Evolutionary conservation across 176 grass and related monocot genomes (phyloP).

Genomic region (Zoysia japonica): DNA sequence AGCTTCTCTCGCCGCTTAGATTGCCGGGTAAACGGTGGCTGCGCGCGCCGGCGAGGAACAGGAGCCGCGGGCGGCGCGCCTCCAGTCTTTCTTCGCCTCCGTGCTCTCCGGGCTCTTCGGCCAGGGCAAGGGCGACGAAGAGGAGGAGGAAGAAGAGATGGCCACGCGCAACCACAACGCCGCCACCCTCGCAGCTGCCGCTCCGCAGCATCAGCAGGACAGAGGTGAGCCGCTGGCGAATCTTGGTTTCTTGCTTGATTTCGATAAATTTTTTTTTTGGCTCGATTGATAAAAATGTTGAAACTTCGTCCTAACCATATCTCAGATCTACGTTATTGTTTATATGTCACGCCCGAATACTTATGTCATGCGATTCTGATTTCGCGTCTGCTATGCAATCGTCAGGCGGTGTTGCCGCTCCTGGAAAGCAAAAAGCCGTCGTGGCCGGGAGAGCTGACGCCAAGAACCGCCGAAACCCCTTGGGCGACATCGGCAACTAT

Average conservation of each 20-base stretch:
- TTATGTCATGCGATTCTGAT: not conserved
- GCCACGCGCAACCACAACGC: slow-evolving; percentile 55
- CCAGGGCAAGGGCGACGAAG: slow-evolving; percentile 11
- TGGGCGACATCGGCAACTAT: slow-evolving; percentile 76
- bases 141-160: slow-evolving; percentile 50
- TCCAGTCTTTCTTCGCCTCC: slow-evolving; percentile 69
- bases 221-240: slow-evolving; percentile 36
- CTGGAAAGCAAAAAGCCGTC: slow-evolving; percentile 56
- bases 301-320: not conserved
- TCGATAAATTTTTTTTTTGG: not conserved
- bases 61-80: slow-evolving; percentile 51
- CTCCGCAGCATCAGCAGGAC: slow-evolving; percentile 46
- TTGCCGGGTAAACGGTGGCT: slow-evolving; percentile 60
- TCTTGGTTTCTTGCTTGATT: not conserved
- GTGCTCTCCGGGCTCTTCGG: slow-evolving; percentile 59
- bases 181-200: slow-evolving; percentile 13
- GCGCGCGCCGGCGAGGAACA: slow-evolving; percentile 52
- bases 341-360: not conserved
- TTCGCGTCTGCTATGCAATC: not conserved
- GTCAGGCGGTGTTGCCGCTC: slow-evolving; percentile 46
- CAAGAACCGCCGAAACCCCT: slow-evolving; percentile 52
- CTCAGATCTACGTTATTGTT: not conserved
- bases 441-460: slow-evolving; percentile 44
- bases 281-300: not conserved
- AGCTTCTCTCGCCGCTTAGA: slow-evolving; percentile 8